Conservation (phyloP, 179 eudicot genomes). For the Silene vulgaris region DNA sequence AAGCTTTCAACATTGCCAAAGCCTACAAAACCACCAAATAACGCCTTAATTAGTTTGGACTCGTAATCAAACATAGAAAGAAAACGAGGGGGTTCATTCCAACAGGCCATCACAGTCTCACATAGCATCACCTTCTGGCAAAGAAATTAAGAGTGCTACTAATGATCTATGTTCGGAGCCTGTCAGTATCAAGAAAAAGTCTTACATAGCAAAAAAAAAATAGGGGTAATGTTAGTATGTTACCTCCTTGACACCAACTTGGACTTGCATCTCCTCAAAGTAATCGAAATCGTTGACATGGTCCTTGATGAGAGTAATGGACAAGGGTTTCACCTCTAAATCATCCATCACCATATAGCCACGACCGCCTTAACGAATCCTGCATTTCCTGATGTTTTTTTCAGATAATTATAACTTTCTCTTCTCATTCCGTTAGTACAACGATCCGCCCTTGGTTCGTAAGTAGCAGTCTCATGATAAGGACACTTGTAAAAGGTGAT, state of each 20-base stretch:
- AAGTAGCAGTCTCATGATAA: neutral
- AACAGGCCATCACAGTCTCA: no score
- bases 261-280: slow-evolving; percentile 27
- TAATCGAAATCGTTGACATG: slow-evolving; percentile 23
- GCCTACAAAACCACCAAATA: neutral
- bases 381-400: neutral
- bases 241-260: slow-evolving; percentile 19
- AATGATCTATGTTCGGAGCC: no score
- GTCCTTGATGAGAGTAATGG: slow-evolving; percentile 30
- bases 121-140: no score
- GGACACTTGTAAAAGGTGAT: neutral
- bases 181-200: neutral
- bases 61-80: neutral
- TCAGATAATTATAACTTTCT: neutral
- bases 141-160: no score
- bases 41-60: neutral
- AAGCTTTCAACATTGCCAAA: neutral
- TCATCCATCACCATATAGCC: slow-evolving; percentile 41
- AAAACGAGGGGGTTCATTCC: no score
- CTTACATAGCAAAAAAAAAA: neutral
- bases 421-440: neutral
- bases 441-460: neutral
- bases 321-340: slow-evolving; percentile 31
- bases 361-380: slow-evolving; percentile 35
- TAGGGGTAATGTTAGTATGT: neutral